These are phyloP conservation scores for Aspergillus clavatus DNA, from an alignment of 2,329 filamentous ascomycete genomes.

Conservation along the genomic window DNA sequence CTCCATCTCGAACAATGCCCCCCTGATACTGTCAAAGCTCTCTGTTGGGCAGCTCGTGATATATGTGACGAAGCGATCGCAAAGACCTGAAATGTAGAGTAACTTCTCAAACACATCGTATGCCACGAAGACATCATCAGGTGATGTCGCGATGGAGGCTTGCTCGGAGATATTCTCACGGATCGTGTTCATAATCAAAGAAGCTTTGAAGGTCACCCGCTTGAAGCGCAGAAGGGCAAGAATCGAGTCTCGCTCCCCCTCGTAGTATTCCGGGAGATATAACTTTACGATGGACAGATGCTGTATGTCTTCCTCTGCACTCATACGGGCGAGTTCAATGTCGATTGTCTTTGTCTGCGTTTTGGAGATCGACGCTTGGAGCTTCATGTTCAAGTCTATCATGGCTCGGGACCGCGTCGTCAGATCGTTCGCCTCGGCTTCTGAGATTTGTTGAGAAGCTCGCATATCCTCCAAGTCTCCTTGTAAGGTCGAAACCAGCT, in stretches of 20 bases:
- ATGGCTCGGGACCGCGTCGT: slow-evolving; percentile 84
- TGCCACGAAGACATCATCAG: slow-evolving; percentile 73
- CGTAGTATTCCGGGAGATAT: slow-evolving; percentile 81
- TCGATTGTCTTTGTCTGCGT: slow-evolving; percentile 93
- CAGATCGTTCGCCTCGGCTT: slow-evolving; percentile 86
- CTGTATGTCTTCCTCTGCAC: slow-evolving; percentile 82
- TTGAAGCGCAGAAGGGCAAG: slow-evolving; percentile 83
- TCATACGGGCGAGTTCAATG: slow-evolving; percentile 76
- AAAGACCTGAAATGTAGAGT: slow-evolving; percentile 76
- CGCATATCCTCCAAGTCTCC: slow-evolving; percentile 86
- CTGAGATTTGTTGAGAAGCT: slow-evolving; percentile 85
- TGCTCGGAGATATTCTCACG: slow-evolving; percentile 70
- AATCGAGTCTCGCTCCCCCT: slow-evolving; percentile 77
- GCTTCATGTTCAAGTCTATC: slow-evolving; percentile 93
- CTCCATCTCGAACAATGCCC: slow-evolving; percentile 79
- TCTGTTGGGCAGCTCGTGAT: slow-evolving; percentile 73
- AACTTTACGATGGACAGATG: slow-evolving; percentile 84
- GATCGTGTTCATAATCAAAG: slow-evolving; percentile 70
- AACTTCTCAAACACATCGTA: slow-evolving; percentile 82
- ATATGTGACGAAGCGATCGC: slow-evolving; percentile 74
- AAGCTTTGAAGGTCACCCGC: slow-evolving; percentile 81
- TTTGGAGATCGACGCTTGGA: slow-evolving; percentile 85
- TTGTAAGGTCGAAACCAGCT: slow-evolving; percentile 80
- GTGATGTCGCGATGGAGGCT: slow-evolving; percentile 56
- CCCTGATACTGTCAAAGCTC: slow-evolving; percentile 72